Conservation (phyloP, 2,329 filamentous ascomycete genomes). For the Neoscytalidium dimidiatum region DNA sequence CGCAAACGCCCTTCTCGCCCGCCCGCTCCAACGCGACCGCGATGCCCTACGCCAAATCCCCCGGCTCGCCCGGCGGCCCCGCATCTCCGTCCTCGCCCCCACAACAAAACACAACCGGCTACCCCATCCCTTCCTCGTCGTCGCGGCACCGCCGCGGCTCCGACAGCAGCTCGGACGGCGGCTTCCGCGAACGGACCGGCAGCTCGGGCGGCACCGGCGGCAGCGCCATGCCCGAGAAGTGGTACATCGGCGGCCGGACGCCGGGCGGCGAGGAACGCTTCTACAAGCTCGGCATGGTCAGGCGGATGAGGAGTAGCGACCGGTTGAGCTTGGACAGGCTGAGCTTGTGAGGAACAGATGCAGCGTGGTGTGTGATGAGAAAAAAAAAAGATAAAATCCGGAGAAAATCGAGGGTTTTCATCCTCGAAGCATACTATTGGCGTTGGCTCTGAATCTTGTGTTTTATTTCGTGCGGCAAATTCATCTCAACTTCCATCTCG, state of each 20-base stretch:
- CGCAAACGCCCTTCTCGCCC: conserved; percentile 36
- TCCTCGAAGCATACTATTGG: too few relatives aligned
- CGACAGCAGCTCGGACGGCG: conserved; percentile 74
- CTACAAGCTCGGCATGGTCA: conserved; percentile 77
- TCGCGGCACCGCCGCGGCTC: conserved; percentile 60
- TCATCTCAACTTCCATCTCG: too few relatives aligned
- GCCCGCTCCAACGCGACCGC: conserved; percentile 1
- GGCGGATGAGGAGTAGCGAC: conserved; percentile 71
- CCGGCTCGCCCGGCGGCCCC: conserved; percentile 20
- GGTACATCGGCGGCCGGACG: conserved; percentile 79
- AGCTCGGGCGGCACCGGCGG: conserved; percentile 61
- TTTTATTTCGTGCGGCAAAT: too few relatives aligned
- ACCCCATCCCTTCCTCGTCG: conserved; percentile 10
- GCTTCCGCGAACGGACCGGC: conserved; percentile 63
- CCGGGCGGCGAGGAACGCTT: conserved; percentile 77
- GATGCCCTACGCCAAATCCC: conserved; percentile 13
- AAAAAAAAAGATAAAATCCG: too few relatives aligned
- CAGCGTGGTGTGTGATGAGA: too few relatives aligned
- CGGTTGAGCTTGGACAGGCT: conserved; percentile 73
- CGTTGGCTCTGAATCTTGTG: too few relatives aligned
- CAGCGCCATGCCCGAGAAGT: conserved; percentile 72
- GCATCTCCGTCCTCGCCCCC: conserved; percentile 26
- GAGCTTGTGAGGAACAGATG: conserved; percentile 59
- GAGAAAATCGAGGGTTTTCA: too few relatives aligned
- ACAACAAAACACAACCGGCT: neutral